Evolutionary conservation across 176 grass and related monocot genomes (phyloP), one percentile per base, ranked within the genome.

Genomic region (Oryza longistaminata): DNA sequence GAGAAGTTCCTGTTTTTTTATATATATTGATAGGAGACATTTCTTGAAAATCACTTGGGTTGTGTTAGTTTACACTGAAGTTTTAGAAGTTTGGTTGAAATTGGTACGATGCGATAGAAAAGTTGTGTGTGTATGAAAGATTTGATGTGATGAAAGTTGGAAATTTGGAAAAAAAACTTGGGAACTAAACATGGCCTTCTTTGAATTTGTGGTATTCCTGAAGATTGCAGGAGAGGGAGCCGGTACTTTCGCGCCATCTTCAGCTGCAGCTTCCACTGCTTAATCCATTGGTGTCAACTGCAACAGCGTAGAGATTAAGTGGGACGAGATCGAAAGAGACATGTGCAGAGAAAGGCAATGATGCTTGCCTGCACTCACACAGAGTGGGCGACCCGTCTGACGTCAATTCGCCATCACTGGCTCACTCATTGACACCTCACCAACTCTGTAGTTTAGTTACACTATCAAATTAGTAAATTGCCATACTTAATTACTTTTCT

Each of bases 281-380:
- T 62, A 24, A 62, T 62, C 8, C 21, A 3, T 24, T 62, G 21
- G 55, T 62, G 58, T 62, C 58, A 22, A 24, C 58, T 62, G 2
- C 58, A 62, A 7, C 55, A n/a, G 58, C 58, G n/a, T 19, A 10
- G 27, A 12, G 7, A 42, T 40, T 26, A 6, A 55, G 82, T 76
- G 33, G 74, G 66, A 29, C 58, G 9, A 62, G 21, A 8, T 13
- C 4, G 70, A 50, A 67, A 66, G 66, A 44, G 25, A 61, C 52
- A 11, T n/a, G 4, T 4, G 24, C 4, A 61, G 64, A 66, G 4
- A 60, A 66, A 75, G 2, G 24, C 12, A 71, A 14, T 31, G 73
- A 61, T 81, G 40, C 73, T 44, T 50, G 65, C 19, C 50, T 25
- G 86, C 79, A 87, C 79, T 88, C 64, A 2, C 53, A 3, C 66